A percentile compares a stretch with the other conserved stretches of the same genome.
These are phyloP conservation scores for Manihot esculenta DNA, from an alignment of 441 rosid genomes.

Conservation along the genomic window DNA sequence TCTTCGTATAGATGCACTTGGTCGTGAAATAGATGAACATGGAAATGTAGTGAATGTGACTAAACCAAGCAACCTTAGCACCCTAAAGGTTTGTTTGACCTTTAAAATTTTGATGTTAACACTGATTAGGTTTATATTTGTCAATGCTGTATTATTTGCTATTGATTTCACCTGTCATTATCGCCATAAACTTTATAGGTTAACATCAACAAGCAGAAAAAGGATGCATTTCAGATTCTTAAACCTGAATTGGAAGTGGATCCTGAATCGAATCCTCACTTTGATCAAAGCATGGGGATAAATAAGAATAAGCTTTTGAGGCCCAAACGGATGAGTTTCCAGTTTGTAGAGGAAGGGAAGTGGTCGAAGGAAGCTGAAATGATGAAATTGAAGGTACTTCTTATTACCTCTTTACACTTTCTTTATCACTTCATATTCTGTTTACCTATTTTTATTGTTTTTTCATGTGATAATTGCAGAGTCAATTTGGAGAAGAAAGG, in stretches of 20 bases:
- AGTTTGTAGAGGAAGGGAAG: conserved; percentile 97
- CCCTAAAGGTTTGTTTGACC: conserved; percentile 63
- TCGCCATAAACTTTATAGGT: conserved; percentile 51
- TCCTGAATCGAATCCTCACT: conserved; percentile 76
- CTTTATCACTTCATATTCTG: conserved; percentile 4
- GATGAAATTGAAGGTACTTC: conserved; percentile 67
- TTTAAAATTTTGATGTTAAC: background rate
- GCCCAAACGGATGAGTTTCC: conserved; percentile 79
- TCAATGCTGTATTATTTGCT: conserved; percentile 7
- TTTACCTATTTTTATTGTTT: conserved; percentile 15
- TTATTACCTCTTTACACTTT: background rate
- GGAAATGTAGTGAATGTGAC: conserved; percentile 77
- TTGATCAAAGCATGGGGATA: conserved; percentile 81
- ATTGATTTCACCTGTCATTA: conserved; percentile 6
- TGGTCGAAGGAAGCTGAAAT: conserved; percentile 92
- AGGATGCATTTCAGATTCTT: conserved; percentile 93
- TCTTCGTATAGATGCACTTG: conserved; percentile 85
- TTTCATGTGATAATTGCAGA: conserved; percentile 38
- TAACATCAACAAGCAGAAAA: conserved; percentile 93
- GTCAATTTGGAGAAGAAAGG: conserved; percentile 91
- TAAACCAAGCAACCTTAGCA: conserved; percentile 93
- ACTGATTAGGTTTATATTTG: background rate
- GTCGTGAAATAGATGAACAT: conserved; percentile 95
- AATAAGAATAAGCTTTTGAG: conserved; percentile 75
- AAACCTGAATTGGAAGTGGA: conserved; percentile 88